Evolutionary conservation across 768 basidiomycete genomes (phyloP).

Genomic region (Leccinum disarticulatum): DNA sequence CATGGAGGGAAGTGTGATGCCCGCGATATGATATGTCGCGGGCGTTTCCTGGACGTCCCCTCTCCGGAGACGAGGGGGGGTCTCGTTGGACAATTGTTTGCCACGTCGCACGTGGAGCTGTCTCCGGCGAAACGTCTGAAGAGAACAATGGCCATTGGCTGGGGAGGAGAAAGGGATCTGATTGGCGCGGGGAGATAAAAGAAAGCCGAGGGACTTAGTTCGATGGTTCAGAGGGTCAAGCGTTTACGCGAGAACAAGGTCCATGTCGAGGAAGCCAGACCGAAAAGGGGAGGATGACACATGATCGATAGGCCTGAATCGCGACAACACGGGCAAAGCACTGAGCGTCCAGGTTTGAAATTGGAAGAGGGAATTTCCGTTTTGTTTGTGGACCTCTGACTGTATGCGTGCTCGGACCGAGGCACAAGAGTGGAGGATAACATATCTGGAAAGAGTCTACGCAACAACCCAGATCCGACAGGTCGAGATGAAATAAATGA

Average conservation of each 20-base stretch:
- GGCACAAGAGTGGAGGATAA: constrained; percentile 29
- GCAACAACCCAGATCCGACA: constrained; percentile 32
- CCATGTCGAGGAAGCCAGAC: constrained; percentile 25
- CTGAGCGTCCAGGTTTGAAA: constrained; percentile 20
- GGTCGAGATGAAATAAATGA: constrained; percentile 20
- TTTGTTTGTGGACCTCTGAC: constrained; percentile 12
- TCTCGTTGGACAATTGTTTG: neutral
- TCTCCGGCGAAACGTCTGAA: constrained; percentile 13
- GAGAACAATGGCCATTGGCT: constrained; percentile 4
- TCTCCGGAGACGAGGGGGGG: neutral
- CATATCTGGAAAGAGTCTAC: constrained; percentile 27
- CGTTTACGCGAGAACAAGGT: constrained; percentile 18
- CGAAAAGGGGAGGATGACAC: constrained; percentile 1
- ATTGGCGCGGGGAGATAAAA: neutral
- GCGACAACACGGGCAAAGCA: constrained; percentile 7
- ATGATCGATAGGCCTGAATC: constrained; percentile 8
- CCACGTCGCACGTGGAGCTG: constrained; percentile 10
- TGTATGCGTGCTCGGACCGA: constrained; percentile 4
- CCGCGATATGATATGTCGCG: constrained; percentile 1
- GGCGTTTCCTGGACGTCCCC: neutral
- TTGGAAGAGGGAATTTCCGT: constrained; percentile 19
- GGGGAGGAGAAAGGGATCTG: constrained; percentile 3
- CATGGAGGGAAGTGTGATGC: neutral
- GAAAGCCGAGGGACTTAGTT: constrained; percentile 4
- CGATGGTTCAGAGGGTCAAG: constrained; percentile 7